phyloP scores from a whole-genome alignment of 2,329 filamentous ascomycete genomes.

The Plectosphaerella cucumerina region DNA sequence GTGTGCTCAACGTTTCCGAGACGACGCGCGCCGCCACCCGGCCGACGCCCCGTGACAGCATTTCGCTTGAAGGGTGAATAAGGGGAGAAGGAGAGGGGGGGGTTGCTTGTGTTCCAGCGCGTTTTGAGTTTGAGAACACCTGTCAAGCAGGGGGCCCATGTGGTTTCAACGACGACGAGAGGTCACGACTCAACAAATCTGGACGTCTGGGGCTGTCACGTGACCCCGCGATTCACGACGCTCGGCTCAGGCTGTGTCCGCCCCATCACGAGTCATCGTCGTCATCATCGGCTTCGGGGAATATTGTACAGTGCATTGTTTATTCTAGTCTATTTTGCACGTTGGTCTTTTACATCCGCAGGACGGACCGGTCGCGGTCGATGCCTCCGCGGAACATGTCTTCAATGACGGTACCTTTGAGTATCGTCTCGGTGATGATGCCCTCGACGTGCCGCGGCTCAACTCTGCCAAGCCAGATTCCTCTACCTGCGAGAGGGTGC shows the following conservation, averaged over 20 bases:
- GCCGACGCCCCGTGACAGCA: neutral
- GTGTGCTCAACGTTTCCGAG: conserved; percentile 71
- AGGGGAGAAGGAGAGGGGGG: too few relatives aligned
- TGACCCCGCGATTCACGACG: too few relatives aligned
- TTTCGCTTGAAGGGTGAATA: neutral
- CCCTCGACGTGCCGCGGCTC: conserved; percentile 73
- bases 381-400: conserved; percentile 73
- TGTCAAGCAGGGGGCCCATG: conserved; percentile 9
- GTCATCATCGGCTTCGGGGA: too few relatives aligned
- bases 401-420: conserved; percentile 61
- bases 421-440: conserved; percentile 66
- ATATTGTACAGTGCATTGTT: too few relatives aligned
- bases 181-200: too few relatives aligned
- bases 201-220: too few relatives aligned
- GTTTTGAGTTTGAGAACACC: neutral
- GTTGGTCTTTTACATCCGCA: conserved; percentile 30
- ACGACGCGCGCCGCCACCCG: conserved; percentile 30
- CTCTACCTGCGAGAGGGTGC: conserved; percentile 63
- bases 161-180: too few relatives aligned
- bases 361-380: conserved; percentile 46
- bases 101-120: too few relatives aligned
- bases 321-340: conserved; percentile 13
- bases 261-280: too few relatives aligned
- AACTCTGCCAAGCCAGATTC: conserved; percentile 80
- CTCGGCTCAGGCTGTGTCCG: too few relatives aligned